Evolutionary conservation across 2,329 filamentous ascomycete genomes (phyloP).

Genomic region (Moelleriella libera): DNA sequence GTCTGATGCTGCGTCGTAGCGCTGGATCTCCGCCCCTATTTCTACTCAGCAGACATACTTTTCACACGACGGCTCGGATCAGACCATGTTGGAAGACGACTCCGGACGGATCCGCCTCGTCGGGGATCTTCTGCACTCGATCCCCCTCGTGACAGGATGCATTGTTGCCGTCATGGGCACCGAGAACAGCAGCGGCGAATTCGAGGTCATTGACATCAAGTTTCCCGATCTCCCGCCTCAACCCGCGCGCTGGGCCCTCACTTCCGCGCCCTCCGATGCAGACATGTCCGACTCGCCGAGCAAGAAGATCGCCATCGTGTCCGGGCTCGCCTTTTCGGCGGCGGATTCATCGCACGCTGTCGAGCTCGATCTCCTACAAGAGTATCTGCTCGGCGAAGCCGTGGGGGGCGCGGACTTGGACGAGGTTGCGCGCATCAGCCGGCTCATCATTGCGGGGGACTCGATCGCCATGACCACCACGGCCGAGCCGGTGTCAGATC

Average conservation of each 20-base stretch:
- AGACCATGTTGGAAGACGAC: slow-evolving; percentile 89
- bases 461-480: slow-evolving; percentile 57
- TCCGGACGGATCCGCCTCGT: slow-evolving; percentile 75
- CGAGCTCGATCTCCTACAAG: slow-evolving; percentile 62
- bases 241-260: slow-evolving; percentile 62
- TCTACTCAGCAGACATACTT: slow-evolving; percentile 64
- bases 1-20: slow-evolving; percentile 28
- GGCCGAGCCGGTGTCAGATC: slow-evolving; percentile 20
- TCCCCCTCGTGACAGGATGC: slow-evolving; percentile 78
- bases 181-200: slow-evolving; percentile 81
- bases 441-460: slow-evolving; percentile 85
- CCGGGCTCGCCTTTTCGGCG: slow-evolving; percentile 73
- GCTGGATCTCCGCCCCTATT: slow-evolving; percentile 77
- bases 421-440: slow-evolving; percentile 54
- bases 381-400: slow-evolving; percentile 79
- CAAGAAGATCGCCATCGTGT: slow-evolving; percentile 67
- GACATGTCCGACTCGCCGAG: slow-evolving; percentile 11
- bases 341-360: slow-evolving; percentile 58
- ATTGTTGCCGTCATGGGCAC: slow-evolving; percentile 92
- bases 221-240: slow-evolving; percentile 78
- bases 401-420: slow-evolving; percentile 45
- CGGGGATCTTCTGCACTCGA: slow-evolving; percentile 51
- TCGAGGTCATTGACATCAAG: slow-evolving; percentile 82
- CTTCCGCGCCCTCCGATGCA: slow-evolving; percentile 22
- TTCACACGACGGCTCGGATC: slow-evolving; percentile 41